Evolutionary conservation across 2,329 filamentous ascomycete genomes (phyloP), one percentile per base, ranked within the genome.

Genomic region (Elsinoe necatrix): DNA sequence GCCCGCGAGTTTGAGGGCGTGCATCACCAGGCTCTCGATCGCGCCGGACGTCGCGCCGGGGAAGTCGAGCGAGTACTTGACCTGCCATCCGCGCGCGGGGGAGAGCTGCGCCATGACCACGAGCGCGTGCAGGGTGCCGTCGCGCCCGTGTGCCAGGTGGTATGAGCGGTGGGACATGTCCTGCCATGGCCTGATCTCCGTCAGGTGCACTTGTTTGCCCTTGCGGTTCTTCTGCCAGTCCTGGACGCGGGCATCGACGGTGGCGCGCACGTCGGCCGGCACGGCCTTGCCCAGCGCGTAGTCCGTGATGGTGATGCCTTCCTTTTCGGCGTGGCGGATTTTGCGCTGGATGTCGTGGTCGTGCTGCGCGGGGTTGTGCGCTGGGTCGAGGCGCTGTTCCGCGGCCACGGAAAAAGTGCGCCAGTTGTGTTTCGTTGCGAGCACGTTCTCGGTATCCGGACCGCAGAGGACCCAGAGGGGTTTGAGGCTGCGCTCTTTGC

Each of bases 21-120:
- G 80, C 35, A 86, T 82, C 64, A 95, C 86, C 39, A 93, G 80
- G 39, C 85, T 80, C 73, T 96, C 91, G 61, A 95, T 95, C 31
- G 87, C 85, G 47, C 91, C 91, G 43, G 83, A 88, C n/a, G 91
- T 87, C 0, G 90, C 82, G 23, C 82, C 83, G 0, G 90, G 91
- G 77, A 96, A 95, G 71, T 96, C 89, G 56, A 96, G 82, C n/a
- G 87, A 87, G 77, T 93, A 95, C 75, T 96, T 96, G 68, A 95
- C 85, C 75, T 96, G 91, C 83, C 89, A 95, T 56, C 91, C 91
- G 68, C 95, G 82, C 34, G 81, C 77, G 1, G 89, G 88, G 2
- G 86, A 82, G 25, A 96, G 81, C 69, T 89, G 87, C 55, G 87
- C 87, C 64, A 96, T 77, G 7, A 92, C 84, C n/a, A 92, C 85